Evolutionary conservation across 1,284 basidiomycete species (phyloP), one percentile per base, ranked within the genome.

Genomic region (Pascua sp.): DNA sequence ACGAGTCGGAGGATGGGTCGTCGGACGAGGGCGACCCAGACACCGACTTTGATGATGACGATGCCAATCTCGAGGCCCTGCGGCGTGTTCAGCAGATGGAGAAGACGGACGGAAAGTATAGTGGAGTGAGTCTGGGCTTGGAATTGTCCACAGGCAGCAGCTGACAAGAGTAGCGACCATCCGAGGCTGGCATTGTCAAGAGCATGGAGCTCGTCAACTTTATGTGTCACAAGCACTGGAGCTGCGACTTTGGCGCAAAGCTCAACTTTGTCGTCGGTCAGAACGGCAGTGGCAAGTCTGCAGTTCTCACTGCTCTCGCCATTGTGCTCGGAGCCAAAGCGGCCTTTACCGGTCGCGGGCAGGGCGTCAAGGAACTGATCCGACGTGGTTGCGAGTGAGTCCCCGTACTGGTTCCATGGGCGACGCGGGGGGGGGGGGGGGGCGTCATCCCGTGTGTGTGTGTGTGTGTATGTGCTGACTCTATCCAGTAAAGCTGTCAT

Each of bases 211-310:
- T 96, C 82, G 81, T 86, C 70, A 89, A 97, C 74, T 98, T 98
- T 78, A 97, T 98, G 94, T 97, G 93, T 73, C 96, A 98, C 79
- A 83, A 85, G 69, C 86, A 84, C 73, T 82, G 94, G 48, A 85
- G 82, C 0, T 89, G 96, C 74, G 81, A 82, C 7, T 91, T 96
- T 65, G 91, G 88, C 0, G 86, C 88, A 4, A 90, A 92, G 73
- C 89, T 98, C 72, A 98, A 98, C 78, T 98, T 98, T 71, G 88
- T 99, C 64, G 95, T 97, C 56, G 96, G 96, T 82, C 78, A 73
- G 81, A 84, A 83, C 67, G 81, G 82, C 44, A 78, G 76, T 77
- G 94, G 96, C 12, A 98, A 98, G 79, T 95, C 91, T 71, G 94
- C 96, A 1, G 86, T 97, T 42, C 81, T 98, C 39, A 93, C 95